Percentiles rank a stretch among this genome's conserved stretches.
phyloP scores from a whole-genome alignment of 257 asterid species.

The Solanum corneliomulleri region DNA sequence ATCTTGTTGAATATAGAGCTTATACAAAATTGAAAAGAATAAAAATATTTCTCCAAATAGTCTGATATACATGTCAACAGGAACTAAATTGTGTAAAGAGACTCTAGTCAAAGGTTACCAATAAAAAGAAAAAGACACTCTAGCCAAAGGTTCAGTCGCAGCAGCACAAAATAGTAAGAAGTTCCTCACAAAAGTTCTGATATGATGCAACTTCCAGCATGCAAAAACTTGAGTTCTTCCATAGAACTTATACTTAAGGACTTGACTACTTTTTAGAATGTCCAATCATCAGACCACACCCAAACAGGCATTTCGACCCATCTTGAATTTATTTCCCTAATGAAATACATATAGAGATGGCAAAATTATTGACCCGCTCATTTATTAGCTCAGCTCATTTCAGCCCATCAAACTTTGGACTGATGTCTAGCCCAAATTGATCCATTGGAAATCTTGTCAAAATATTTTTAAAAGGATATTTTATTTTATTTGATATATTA shows the following conservation, averaged over 20 bases:
- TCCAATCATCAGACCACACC: background rate
- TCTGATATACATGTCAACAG: background rate
- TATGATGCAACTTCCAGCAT: background rate
- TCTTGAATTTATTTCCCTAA: background rate
- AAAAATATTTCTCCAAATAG: background rate
- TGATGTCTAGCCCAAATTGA: background rate
- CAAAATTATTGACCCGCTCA: background rate
- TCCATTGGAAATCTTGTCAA: background rate
- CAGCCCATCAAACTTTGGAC: background rate
- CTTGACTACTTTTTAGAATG: background rate
- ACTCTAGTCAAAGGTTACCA: background rate
- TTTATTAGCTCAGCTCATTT: background rate
- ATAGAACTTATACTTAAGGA: background rate
- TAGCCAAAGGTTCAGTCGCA: background rate
- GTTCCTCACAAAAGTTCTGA: background rate
- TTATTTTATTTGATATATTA: background rate
- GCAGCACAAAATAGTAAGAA: background rate
- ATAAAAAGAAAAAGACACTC: background rate
- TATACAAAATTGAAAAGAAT: background rate
- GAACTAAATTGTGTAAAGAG: background rate
- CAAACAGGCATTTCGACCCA: background rate
- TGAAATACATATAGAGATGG: background rate
- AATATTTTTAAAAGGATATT: too few species aligned
- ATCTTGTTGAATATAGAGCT: background rate
- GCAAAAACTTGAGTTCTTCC: background rate